Conservation (phyloP, 2,329 filamentous ascomycete genomes). For the Monosporascus sp. region DNA sequence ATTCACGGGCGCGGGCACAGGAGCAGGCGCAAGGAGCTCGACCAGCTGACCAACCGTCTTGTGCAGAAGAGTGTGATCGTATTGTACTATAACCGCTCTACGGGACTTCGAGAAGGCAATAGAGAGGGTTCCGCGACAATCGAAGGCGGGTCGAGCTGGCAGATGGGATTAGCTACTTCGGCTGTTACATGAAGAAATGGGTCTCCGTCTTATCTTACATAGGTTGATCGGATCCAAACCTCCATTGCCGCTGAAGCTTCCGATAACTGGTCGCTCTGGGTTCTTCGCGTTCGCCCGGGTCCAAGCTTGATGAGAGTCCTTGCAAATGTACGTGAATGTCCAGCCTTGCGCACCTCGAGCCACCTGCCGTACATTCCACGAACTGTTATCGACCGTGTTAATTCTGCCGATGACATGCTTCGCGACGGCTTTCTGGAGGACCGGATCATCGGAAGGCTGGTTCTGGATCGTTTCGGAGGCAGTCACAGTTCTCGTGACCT, state of each 20-base stretch:
- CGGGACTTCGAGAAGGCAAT: conserved; percentile 44
- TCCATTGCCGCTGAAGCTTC: conserved; percentile 43
- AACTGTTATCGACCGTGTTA: conserved; percentile 40
- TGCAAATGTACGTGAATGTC: conserved; percentile 49
- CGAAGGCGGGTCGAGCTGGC: conserved; percentile 51
- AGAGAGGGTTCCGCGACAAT: conserved; percentile 47
- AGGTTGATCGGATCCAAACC: conserved; percentile 38
- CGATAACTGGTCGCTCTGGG: conserved; percentile 35
- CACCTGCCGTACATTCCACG: conserved; percentile 42
- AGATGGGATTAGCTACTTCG: conserved; percentile 8
- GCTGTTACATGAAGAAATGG: not conserved
- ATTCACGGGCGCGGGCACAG: conserved; percentile 28
- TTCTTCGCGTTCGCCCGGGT: conserved; percentile 38
- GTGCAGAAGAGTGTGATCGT: conserved; percentile 53
- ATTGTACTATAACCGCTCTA: conserved; percentile 45
- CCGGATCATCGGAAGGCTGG: conserved; percentile 43
- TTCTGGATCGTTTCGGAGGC: conserved; percentile 41
- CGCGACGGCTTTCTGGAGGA: conserved; percentile 43
- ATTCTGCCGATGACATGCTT: conserved; percentile 41
- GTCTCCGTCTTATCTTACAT: conserved; percentile 29
- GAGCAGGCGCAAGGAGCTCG: conserved; percentile 37
- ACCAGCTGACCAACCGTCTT: conserved; percentile 47
- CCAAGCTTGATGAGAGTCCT: conserved; percentile 47
- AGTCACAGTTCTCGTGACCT: conserved; percentile 31
- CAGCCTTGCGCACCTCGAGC: conserved; percentile 43